A percentile compares a stretch with the other conserved stretches of the same genome.
Evolutionary conservation across 202 grass and related monocot species (phyloP).

Genomic region (Eragrostis tef): DNA sequence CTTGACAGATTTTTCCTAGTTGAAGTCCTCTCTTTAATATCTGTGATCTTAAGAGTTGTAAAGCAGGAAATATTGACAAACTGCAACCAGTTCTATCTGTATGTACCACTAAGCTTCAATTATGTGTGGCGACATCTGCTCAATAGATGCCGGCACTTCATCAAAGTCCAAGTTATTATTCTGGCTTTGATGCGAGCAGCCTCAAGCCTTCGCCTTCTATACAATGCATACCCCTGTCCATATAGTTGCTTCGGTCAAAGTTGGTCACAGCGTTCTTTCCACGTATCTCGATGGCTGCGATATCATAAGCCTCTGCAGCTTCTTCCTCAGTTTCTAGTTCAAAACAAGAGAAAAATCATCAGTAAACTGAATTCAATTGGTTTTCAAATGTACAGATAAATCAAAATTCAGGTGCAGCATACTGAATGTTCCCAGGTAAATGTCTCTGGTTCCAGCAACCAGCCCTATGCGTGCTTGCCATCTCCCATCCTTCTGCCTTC

Average conservation of each 20-base stretch:
- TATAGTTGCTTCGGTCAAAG: constrained; percentile 86
- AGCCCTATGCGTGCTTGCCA: constrained; percentile 94
- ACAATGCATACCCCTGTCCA: constrained; percentile 59
- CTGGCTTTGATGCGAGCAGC: constrained; percentile 56
- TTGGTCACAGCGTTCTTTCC: constrained; percentile 82
- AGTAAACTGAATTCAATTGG: constrained; percentile 7
- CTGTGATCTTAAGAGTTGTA: constrained; percentile 35
- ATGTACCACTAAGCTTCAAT: constrained; percentile 53
- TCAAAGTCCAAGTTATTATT: constrained; percentile 42
- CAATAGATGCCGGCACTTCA: constrained; percentile 20
- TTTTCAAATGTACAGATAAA: not conserved
- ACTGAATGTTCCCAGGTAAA: constrained; percentile 95
- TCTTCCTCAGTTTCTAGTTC: constrained; percentile 81
- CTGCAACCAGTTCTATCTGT: constrained; percentile 57
- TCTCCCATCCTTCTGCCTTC: constrained; percentile 90
- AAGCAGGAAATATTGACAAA: constrained; percentile 49
- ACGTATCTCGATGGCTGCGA: constrained; percentile 79
- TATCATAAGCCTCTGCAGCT: constrained; percentile 83
- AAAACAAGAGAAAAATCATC: constrained; percentile 38
- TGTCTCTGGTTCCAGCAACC: constrained; percentile 81
- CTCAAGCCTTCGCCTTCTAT: constrained; percentile 64
- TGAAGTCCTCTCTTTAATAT: constrained; percentile 31
- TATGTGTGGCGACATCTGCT: constrained; percentile 47
- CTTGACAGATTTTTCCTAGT: constrained; percentile 33
- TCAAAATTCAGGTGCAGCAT: constrained; percentile 37